Conservation (phyloP, 1,139 yeast genomes). For the Trichomonascaceae sp. region DNA sequence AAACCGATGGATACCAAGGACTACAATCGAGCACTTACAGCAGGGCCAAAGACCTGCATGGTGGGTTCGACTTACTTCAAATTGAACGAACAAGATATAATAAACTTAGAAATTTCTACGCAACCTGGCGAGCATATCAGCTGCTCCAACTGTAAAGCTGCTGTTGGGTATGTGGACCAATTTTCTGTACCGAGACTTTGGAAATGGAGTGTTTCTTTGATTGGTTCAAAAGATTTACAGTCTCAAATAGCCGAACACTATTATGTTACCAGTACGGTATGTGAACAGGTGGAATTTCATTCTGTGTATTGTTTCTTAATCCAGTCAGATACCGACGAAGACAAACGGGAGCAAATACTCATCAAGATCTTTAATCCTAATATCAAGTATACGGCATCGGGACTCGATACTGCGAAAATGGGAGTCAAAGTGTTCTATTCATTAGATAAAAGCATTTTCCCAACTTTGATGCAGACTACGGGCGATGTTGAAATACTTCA, state of each 20-base stretch:
- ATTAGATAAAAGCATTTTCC: slow-evolving; percentile 20
- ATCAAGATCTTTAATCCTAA: slow-evolving; percentile 60
- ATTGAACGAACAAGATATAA: slow-evolving; percentile 32
- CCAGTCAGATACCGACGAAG: slow-evolving; percentile 16
- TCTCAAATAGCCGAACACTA: slow-evolving; percentile 16
- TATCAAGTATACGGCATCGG: slow-evolving; percentile 31
- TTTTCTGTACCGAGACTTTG: slow-evolving; percentile 35
- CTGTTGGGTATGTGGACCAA: slow-evolving; percentile 17
- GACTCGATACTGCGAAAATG: slow-evolving; percentile 21
- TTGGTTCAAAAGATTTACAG: neutral
- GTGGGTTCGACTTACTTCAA: slow-evolving; percentile 57
- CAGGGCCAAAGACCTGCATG: slow-evolving; percentile 41
- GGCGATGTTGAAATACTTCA: slow-evolving; percentile 38
- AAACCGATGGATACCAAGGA: slow-evolving; percentile 24
- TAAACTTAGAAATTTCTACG: slow-evolving; percentile 1
- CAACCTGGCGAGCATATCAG: slow-evolving; percentile 4
- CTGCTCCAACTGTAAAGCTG: slow-evolving; percentile 15
- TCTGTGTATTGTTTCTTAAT: slow-evolving; percentile 31
- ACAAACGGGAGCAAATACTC: slow-evolving; percentile 22
- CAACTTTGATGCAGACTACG: slow-evolving; percentile 25
- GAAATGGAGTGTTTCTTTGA: slow-evolving; percentile 52
- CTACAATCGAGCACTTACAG: slow-evolving; percentile 38
- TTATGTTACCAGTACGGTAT: slow-evolving; percentile 24
- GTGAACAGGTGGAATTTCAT: slow-evolving; percentile 31
- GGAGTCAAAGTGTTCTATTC: slow-evolving; percentile 42